These are phyloP conservation scores for Cryptosporidium xiaoi DNA, from an alignment of 169 alveolate genomes.

Conservation along the genomic window DNA sequence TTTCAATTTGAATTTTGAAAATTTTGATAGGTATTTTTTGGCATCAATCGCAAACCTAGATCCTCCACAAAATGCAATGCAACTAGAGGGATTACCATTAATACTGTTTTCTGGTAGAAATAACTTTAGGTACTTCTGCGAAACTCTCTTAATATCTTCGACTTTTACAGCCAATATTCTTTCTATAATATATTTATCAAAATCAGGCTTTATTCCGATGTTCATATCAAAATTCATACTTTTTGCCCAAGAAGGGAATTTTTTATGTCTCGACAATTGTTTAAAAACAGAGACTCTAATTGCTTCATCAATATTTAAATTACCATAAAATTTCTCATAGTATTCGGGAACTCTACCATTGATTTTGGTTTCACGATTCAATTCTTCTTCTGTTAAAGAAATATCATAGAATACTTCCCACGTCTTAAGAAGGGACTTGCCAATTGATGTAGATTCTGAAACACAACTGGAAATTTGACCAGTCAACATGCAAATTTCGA, in stretches of 20 bases:
- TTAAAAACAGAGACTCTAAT: conserved; percentile 42
- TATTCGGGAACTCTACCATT: not conserved
- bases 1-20: not conserved
- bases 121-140: conserved; percentile 31
- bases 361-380: not conserved
- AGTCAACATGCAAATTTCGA: conserved; percentile 35
- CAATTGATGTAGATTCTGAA: conserved; percentile 63
- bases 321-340: conserved; percentile 33
- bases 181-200: conserved; percentile 30
- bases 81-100: not conserved
- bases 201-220: conserved; percentile 36
- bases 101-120: conserved; percentile 7
- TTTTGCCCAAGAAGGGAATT: conserved; percentile 52
- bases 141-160: conserved; percentile 62
- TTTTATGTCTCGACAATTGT: conserved; percentile 44
- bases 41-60: conserved; percentile 5
- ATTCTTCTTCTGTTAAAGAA: conserved; percentile 29
- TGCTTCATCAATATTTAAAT: conserved; percentile 44
- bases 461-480: conserved; percentile 62
- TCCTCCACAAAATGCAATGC: conserved; percentile 51
- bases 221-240: conserved; percentile 43
- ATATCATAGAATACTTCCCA: conserved; percentile 53
- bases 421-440: conserved; percentile 44
- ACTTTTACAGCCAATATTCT: conserved; percentile 34
- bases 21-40: conserved; percentile 3